Percentiles rank a stretch among this genome's conserved stretches.
These are phyloP conservation scores for Annulohypoxylon bovei DNA, from an alignment of 495 filamentous ascomycete species.

Conservation along the genomic window DNA sequence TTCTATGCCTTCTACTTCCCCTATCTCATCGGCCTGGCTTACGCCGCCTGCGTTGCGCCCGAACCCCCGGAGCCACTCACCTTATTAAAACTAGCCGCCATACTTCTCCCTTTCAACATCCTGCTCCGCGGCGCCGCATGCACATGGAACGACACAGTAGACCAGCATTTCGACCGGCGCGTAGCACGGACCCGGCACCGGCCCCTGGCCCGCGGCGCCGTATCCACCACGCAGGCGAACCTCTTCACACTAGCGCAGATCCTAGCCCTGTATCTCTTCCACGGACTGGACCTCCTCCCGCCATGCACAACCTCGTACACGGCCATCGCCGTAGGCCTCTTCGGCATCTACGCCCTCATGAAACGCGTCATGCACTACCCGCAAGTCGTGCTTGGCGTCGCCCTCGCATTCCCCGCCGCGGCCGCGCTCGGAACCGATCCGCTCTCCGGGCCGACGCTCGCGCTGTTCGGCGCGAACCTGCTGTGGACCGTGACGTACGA, in stretches of 20 bases:
- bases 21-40: slow-evolving; percentile 37
- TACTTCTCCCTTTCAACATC: slow-evolving; percentile 34
- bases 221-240: slow-evolving; percentile 47
- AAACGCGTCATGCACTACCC: slow-evolving; percentile 51
- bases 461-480: slow-evolving; percentile 41
- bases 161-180: slow-evolving; percentile 54
- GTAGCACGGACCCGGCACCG: slow-evolving; percentile 52
- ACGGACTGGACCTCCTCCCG: not conserved
- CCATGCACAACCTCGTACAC: slow-evolving; percentile 16
- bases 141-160: slow-evolving; percentile 59
- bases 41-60: slow-evolving; percentile 28
- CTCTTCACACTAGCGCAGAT: slow-evolving; percentile 40
- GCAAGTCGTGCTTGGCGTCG: slow-evolving; percentile 49
- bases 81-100: not conserved
- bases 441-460: slow-evolving; percentile 12
- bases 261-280: slow-evolving; percentile 10
- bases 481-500: slow-evolving; percentile 60
- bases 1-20: slow-evolving; percentile 42
- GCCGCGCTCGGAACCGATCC: slow-evolving; percentile 29
- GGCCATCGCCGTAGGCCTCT: slow-evolving; percentile 6
- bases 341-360: slow-evolving; percentile 44
- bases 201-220: slow-evolving; percentile 59
- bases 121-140: slow-evolving; percentile 47
- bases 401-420: slow-evolving; percentile 40
- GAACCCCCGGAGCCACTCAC: not conserved